Evolutionary conservation across 169 alveolate genomes (phyloP), one percentile per base, ranked within the genome.

Genomic region (Plasmodium blacklocki): DNA sequence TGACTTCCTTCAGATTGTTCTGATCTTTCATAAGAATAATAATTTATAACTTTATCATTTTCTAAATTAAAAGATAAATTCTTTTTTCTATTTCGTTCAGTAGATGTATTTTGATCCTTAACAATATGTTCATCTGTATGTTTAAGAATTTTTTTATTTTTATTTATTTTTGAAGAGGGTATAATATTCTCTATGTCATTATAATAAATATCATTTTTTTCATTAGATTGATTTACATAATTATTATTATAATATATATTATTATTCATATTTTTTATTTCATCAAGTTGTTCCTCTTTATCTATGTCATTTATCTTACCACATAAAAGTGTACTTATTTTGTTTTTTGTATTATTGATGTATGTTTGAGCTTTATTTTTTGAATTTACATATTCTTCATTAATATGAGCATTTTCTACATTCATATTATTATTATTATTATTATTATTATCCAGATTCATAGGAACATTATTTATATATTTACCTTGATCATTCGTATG

Each of bases 1-100:
- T 78, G 54, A 8, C 62, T 26, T 43, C 23, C 78, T 59, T 78
- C 76, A 7, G 56, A 15, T 59, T 26, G 50, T 49, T 74, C 88
- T 39, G 47, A 39, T 39, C 47, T 2, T 39, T 39, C 47, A 39
- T 39, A 39, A 39, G 5, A 26, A 32, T 74, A 74, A 60, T 74
- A 74, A 60, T 74, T 74, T 21, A 74, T 74, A 64, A 59, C 73
- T 15, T 39, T 45, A 58, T 74, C 45, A 45, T 74, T 73, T 39
- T 52, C 45, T 67, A 74, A n/a, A 39, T 74, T 74, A 7, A 74
- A 74, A 19, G 67, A 74, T 39, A 74, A 29, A 21, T 67, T 74
- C 45, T 74, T 74, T 23, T 74, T 74, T 59, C 47, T 74, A 14
- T 29, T 60, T 49, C 29, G 43, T 2, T 74, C 88, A 39, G 59